Evolutionary conservation across 345 rosid genomes (phyloP).

Genomic region (Leavenworthia alabamica): DNA sequence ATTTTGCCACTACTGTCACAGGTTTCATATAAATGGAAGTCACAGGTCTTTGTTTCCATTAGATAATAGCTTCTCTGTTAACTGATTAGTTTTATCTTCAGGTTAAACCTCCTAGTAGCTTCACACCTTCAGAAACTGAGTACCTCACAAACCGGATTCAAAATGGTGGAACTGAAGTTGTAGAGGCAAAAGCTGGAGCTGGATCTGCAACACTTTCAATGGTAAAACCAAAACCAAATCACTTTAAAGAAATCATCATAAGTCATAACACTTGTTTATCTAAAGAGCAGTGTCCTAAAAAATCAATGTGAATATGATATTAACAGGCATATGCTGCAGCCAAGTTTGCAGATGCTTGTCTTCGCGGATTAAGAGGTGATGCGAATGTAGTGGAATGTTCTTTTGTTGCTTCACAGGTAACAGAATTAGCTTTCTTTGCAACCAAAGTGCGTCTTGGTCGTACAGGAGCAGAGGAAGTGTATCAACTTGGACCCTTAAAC

Average conservation of each 20-base stretch:
- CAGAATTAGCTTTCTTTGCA: slow-evolving; percentile 78
- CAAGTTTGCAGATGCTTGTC: slow-evolving; percentile 79
- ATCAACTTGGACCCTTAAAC: slow-evolving; percentile 62
- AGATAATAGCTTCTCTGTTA: neutral
- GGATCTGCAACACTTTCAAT: slow-evolving; percentile 83
- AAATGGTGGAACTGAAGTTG: slow-evolving; percentile 86
- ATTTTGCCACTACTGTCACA: slow-evolving; percentile 93
- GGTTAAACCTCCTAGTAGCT: slow-evolving; percentile 69
- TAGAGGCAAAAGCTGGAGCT: slow-evolving; percentile 85
- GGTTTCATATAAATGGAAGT: slow-evolving; percentile 27
- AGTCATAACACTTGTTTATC: neutral
- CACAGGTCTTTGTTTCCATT: neutral
- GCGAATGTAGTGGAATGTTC: slow-evolving; percentile 56
- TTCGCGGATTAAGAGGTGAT: slow-evolving; percentile 71
- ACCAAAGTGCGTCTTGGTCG: slow-evolving; percentile 72
- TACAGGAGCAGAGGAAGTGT: slow-evolving; percentile 58
- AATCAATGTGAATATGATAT: neutral
- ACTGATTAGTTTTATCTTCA: slow-evolving; percentile 9
- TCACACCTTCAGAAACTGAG: slow-evolving; percentile 57
- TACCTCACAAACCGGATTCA: slow-evolving; percentile 74
- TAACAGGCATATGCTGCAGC: slow-evolving; percentile 78
- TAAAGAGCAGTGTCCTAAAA: neutral
- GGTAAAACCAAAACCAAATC: slow-evolving; percentile 37
- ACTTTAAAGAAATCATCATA: neutral
- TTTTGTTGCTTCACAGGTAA: slow-evolving; percentile 68